Base-by-base conservation (phyloP, 2,329 filamentous ascomycete genomes). In the Aspergillus pseudoglaucus region DNA sequence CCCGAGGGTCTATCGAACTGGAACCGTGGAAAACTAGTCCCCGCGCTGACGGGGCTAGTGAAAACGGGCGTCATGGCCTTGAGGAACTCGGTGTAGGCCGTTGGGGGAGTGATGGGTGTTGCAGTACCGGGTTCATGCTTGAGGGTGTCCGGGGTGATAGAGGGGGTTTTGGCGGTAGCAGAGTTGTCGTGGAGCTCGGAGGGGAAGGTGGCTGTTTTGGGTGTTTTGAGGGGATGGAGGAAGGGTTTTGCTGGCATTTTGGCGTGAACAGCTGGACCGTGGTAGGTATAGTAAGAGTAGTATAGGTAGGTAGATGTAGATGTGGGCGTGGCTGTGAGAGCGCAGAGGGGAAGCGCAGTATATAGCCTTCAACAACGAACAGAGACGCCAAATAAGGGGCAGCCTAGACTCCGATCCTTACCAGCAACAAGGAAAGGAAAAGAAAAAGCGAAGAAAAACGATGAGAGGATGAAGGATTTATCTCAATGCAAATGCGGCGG, bases 71-170 rank as follows among this genome's bases (percentile, higher is more conserved):
- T 85, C 71, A 94, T 82, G 51, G 84, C 83, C 71, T 90, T 91
- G 53, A 97, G 83, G 64, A 96, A 97, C 63, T 97, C 90, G 57
- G 88, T 85, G 66, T 97, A 97, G 49, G 91, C 90, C 18, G 81
- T 77, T 3, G 91, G 91, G 45, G 91, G 91, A 45, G 87, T 94
- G 67, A 97, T 95, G 43, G 90, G 90, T 4, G 90, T 96, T 71
- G 83, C 85, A 40, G 22, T 27, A 15, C 76, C 70, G 50, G 83
- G 79, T 48, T 85, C 77, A 57, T 86, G 79, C 68, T 90, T 93
- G 74, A 90, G 80, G 57, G 79, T 78, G 44, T 76, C 72, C 17
- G 81, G 75, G 42, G 76, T 76, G 44, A 73, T 74, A 43, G 83
- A 54, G 6, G 57, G 53, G 25, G 61, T 60, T 30, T 30, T 30